Base-by-base conservation (phyloP, 495 filamentous ascomycete genomes). In the Trichoderma reesei region DNA sequence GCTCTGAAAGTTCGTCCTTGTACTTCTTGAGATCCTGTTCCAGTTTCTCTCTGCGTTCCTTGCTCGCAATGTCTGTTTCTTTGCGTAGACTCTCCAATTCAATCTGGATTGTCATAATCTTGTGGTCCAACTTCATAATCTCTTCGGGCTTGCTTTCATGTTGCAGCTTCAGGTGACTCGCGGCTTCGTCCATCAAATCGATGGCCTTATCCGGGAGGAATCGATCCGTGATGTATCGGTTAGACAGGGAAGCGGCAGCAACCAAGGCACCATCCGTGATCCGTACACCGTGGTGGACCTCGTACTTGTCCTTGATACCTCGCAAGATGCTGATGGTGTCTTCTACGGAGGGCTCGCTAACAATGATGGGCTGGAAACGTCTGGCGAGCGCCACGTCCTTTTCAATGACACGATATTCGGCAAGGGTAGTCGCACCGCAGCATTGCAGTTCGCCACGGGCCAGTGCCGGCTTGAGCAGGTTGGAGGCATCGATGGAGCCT, bases 151-250 rank as follows among this genome's bases (percentile, higher is more conserved):
- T 96, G 68, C 91, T 96, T 75, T 98, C 94, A 73, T 98, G 94
- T 71, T 98, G 94, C 65, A 98, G 74, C 18, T 94, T 83, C 9
- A 97, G 78, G 13, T 90, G 89, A 44, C 90, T 96, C 5, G 94
- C 92, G 14, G 94, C 94, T 75, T 98, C 94, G 71, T 98, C 94
- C 67, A 98, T 90, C 61, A 98, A 72, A 73, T 98, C 94, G 66
- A 98, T 98, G 7, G 94, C 94, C 71, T 98, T 97, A 73, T 97
- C 93, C 1, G 94, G 93, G 1, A 97, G 80, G 73, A 95, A 98
- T 41, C 94, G 89, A 71, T 97, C 92, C 51, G 91, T 96, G 67
- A 98, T 94, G 70, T 98, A 98, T 38, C 94, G 89, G 69, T 98
- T 97, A 62, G 89, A 92, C 72, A 92, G 89, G 0, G 89, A 89